phyloP scores from a whole-genome alignment of 176 grass and related monocot genomes.

The Oropetium thomaeum region DNA sequence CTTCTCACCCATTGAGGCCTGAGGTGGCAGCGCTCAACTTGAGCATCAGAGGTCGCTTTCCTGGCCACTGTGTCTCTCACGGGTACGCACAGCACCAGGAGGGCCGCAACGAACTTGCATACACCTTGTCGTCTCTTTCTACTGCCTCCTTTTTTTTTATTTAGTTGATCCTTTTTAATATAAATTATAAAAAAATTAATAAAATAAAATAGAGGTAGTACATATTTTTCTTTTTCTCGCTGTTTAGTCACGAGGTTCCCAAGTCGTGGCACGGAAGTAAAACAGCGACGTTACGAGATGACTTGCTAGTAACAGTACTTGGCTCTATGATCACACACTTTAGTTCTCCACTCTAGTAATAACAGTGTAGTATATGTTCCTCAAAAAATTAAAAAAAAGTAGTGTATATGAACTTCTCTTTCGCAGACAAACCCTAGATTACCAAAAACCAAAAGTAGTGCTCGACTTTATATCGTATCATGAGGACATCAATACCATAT shows the following conservation, averaged over 20 bases:
- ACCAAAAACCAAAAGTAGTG: not conserved
- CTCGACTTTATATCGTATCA: not conserved
- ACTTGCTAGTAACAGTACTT: not conserved
- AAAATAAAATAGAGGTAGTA: too few relatives aligned
- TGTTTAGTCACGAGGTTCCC: constrained; percentile 26
- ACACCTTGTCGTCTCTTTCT: not conserved
- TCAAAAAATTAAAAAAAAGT: too few relatives aligned
- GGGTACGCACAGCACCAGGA: not conserved
- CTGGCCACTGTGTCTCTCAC: not conserved
- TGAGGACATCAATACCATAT: not conserved
- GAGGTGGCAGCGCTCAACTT: not conserved
- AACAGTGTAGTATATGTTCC: too few relatives aligned
- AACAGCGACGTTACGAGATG: not conserved
- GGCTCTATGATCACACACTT: too few relatives aligned
- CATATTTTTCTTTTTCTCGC: too few relatives aligned
- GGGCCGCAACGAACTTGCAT: not conserved
- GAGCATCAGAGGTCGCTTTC: constrained; percentile 26
- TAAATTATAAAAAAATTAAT: too few relatives aligned
- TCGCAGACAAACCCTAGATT: not conserved
- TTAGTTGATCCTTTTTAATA: too few relatives aligned
- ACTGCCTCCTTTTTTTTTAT: not conserved
- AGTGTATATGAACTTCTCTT: not conserved
- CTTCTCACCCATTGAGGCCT: not conserved
- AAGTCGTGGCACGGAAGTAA: not conserved
- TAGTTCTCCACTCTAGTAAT: too few relatives aligned